Conservation (phyloP, 768 basidiomycete species). For the Mycena filopes region DNA sequence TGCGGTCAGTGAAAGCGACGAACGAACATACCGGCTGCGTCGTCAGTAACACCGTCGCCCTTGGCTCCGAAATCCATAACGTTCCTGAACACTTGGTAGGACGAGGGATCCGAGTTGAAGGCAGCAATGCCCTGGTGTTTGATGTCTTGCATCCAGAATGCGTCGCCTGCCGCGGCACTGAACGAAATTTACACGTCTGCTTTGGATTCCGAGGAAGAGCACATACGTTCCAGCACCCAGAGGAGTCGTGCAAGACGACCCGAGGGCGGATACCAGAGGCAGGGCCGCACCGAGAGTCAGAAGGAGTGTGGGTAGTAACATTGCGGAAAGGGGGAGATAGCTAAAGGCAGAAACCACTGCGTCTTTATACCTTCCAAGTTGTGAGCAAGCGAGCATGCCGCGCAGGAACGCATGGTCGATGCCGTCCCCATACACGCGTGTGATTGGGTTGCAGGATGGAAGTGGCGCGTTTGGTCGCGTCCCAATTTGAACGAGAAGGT, state of each 20-base stretch:
- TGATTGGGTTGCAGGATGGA: too few species aligned
- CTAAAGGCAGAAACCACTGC: background rate
- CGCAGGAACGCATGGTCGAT: too few species aligned
- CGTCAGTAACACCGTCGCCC: constrained; percentile 79
- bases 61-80: constrained; percentile 64
- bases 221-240: constrained; percentile 55
- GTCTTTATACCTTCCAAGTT: constrained; percentile 1
- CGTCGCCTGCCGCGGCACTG: constrained; percentile 61
- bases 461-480: too few species aligned
- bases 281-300: constrained; percentile 8
- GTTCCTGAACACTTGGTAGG: constrained; percentile 80
- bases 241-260: constrained; percentile 54
- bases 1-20: background rate
- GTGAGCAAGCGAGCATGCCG: too few species aligned
- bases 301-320: constrained; percentile 7
- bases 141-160: constrained; percentile 79
- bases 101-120: constrained; percentile 64
- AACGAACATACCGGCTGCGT: constrained; percentile 51
- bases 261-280: constrained; percentile 15
- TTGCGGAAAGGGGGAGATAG: background rate
- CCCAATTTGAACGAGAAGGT: too few species aligned
- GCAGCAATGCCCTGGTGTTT: constrained; percentile 77
- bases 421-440: too few species aligned
- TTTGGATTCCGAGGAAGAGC: background rate
- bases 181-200: background rate